Evolutionary conservation across 2,329 filamentous ascomycete species (phyloP).

Genomic region (Aspergillus neotritici): DNA sequence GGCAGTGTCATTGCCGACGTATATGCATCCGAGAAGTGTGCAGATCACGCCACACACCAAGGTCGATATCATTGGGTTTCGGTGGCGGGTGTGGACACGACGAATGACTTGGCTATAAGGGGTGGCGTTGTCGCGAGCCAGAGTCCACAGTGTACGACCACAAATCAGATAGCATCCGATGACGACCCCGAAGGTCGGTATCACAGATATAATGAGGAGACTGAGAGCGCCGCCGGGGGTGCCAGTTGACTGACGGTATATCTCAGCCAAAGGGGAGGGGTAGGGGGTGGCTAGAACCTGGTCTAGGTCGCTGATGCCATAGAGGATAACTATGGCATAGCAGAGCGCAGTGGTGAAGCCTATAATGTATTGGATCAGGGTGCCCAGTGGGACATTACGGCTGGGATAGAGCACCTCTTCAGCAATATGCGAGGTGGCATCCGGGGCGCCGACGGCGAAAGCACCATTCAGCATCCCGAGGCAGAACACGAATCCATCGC

Average conservation of each 20-base stretch:
- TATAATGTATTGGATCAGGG: slow-evolving; percentile 39
- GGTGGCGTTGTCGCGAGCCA: slow-evolving; percentile 53
- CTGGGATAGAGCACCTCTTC: too few species aligned
- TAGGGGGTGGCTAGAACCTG: slow-evolving; percentile 15
- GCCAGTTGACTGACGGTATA: slow-evolving; percentile 41
- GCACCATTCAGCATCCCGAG: too few species aligned
- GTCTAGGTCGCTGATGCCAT: slow-evolving; percentile 36
- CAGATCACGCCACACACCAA: slow-evolving; percentile 46
- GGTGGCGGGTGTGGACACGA: slow-evolving; percentile 45
- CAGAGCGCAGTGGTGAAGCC: slow-evolving; percentile 39
- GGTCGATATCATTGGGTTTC: slow-evolving; percentile 52
- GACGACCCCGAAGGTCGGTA: slow-evolving; percentile 45
- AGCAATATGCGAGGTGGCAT: too few species aligned
- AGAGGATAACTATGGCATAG: slow-evolving; percentile 43
- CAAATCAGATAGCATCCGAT: slow-evolving; percentile 50
- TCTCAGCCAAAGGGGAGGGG: slow-evolving; percentile 37
- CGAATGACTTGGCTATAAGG: slow-evolving; percentile 48
- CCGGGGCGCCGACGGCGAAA: too few species aligned
- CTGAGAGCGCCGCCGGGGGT: slow-evolving; percentile 46
- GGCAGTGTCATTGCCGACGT: slow-evolving; percentile 46
- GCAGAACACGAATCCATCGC: too few species aligned
- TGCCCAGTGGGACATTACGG: slow-evolving; percentile 39
- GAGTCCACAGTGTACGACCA: slow-evolving; percentile 52
- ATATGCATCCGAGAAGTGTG: slow-evolving; percentile 48
- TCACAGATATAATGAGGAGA: slow-evolving; percentile 48